Evolutionary conservation across 2,329 filamentous ascomycete genomes (phyloP).

Genomic region (Aspergillus fructus): DNA sequence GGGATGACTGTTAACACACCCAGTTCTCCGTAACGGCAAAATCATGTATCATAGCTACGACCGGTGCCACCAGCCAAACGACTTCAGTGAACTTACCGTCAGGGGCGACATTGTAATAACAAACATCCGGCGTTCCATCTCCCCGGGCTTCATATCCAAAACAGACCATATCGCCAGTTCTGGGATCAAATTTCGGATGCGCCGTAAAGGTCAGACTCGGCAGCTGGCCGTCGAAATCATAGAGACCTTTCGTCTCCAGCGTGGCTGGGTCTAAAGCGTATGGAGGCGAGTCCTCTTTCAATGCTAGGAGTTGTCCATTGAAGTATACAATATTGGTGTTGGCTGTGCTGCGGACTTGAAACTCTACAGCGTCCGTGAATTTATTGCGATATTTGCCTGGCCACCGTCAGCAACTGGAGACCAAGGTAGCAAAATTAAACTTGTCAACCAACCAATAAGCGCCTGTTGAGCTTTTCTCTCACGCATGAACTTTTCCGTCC

Average conservation of each 20-base stretch:
- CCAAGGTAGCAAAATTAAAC: background rate
- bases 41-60: slow-evolving; percentile 45
- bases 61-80: slow-evolving; percentile 37
- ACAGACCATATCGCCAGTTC: slow-evolving; percentile 52
- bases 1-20: slow-evolving; percentile 6
- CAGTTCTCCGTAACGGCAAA: slow-evolving; percentile 44
- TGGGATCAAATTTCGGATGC: slow-evolving; percentile 54
- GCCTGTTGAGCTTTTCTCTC: slow-evolving; percentile 40
- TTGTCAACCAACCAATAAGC: slow-evolving; percentile 18
- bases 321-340: slow-evolving; percentile 64
- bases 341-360: slow-evolving; percentile 37
- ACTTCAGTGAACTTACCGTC: slow-evolving; percentile 32
- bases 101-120: slow-evolving; percentile 32
- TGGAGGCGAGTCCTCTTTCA: slow-evolving; percentile 57
- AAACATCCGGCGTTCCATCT: slow-evolving; percentile 40
- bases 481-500: slow-evolving; percentile 41
- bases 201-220: slow-evolving; percentile 49
- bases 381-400: slow-evolving; percentile 42
- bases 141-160: slow-evolving; percentile 51
- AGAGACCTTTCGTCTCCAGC: slow-evolving; percentile 49
- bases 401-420: background rate
- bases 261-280: slow-evolving; percentile 51
- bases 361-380: slow-evolving; percentile 39
- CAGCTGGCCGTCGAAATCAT: slow-evolving; percentile 53
- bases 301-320: slow-evolving; percentile 45